These are phyloP conservation scores for Oropetium thomaeum DNA, from an alignment of 176 grass and related monocot genomes.

Conservation along the genomic window DNA sequence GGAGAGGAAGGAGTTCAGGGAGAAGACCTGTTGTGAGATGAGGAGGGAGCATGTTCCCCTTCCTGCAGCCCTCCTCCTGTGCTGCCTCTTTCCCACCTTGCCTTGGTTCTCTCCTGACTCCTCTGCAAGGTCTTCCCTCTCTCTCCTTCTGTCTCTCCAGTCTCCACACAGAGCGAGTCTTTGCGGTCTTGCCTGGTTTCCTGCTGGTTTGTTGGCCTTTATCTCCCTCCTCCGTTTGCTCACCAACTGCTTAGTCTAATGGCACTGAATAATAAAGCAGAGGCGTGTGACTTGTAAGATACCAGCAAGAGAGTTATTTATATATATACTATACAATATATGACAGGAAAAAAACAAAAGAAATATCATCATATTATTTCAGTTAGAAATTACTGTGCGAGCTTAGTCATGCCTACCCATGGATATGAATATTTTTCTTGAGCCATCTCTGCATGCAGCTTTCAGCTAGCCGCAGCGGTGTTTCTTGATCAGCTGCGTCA, in stretches of 20 bases:
- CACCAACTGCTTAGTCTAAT: constrained; percentile 19
- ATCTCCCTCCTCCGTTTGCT: constrained; percentile 16
- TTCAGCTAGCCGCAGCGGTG: not conserved
- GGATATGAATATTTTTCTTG: constrained; percentile 6
- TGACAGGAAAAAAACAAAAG: not conserved
- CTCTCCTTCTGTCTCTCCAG: not conserved
- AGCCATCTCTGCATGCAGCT: not conserved
- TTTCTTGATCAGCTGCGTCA: not conserved
- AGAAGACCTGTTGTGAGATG: constrained; percentile 45
- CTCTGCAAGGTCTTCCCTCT: constrained; percentile 23
- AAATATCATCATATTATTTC: not conserved
- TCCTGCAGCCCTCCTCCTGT: constrained; percentile 39
- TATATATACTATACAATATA: no score
- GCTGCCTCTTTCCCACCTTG: constrained; percentile 38
- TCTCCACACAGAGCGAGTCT: not conserved
- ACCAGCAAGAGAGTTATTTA: not conserved
- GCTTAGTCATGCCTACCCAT: not conserved
- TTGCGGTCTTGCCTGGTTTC: constrained; percentile 7
- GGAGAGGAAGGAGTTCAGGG: constrained; percentile 9
- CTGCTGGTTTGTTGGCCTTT: constrained; percentile 27
- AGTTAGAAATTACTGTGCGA: not conserved
- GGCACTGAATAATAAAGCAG: constrained; percentile 18
- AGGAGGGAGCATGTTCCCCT: constrained; percentile 64
- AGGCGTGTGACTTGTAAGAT: not conserved
- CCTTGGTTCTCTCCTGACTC: constrained; percentile 42